Conservation (phyloP, 768 basidiomycete species). For the Mycena metata region DNA sequence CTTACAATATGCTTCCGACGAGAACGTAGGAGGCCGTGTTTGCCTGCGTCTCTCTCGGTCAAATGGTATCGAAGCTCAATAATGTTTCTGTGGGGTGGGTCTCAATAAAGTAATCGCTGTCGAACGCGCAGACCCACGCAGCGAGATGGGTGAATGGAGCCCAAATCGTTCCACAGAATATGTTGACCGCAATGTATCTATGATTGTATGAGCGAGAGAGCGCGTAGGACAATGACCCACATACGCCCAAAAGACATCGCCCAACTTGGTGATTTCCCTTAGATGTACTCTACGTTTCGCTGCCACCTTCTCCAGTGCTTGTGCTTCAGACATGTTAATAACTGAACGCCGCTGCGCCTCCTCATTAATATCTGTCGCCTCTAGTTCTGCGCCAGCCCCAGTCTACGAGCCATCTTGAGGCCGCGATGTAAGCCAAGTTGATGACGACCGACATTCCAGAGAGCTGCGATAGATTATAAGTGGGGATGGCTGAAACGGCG, state of each 20-base stretch:
- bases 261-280: constrained; percentile 71
- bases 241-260: constrained; percentile 86
- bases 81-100: constrained; percentile 68
- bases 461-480: constrained; percentile 45
- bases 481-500: too few species aligned
- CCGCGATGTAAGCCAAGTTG: constrained; percentile 75
- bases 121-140: constrained; percentile 60
- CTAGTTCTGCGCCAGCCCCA: constrained; percentile 73
- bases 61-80: constrained; percentile 77
- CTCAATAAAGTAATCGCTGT: constrained; percentile 19
- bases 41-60: constrained; percentile 71
- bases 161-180: constrained; percentile 85
- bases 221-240: constrained; percentile 39
- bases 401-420: constrained; percentile 74
- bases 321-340: constrained; percentile 66
- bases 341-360: constrained; percentile 64
- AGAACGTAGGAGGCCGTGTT: constrained; percentile 79
- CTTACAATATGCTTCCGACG: constrained; percentile 76
- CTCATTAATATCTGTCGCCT: constrained; percentile 70
- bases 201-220: constrained; percentile 21
- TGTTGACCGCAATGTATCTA: constrained; percentile 82
- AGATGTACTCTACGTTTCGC: constrained; percentile 74
- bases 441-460: constrained; percentile 75
- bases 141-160: constrained; percentile 83
- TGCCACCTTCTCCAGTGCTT: constrained; percentile 74